Evolutionary conservation across 2,329 filamentous ascomycete species (phyloP), one percentile per base, ranked within the genome.

Genomic region (Gyromitra esculenta): DNA sequence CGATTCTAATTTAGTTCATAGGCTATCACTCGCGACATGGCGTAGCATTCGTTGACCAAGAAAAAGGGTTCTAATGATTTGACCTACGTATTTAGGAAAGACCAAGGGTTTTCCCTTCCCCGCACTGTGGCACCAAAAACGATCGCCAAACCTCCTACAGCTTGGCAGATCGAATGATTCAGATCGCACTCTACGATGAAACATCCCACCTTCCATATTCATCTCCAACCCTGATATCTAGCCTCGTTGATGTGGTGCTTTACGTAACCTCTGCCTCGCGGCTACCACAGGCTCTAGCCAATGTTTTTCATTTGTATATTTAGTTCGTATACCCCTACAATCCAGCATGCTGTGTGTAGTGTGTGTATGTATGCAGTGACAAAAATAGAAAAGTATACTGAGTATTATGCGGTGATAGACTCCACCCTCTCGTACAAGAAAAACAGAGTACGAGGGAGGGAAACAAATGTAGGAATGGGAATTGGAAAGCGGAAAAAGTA

Each of bases 291-390:
- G 31, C 52, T 60, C 56, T 13, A 43, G 50, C 54, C 35, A 43
- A 52, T 43, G 35, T 18, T 15, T 54, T 18, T 56, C 11, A 48
- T 25, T 43, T 56, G 45, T 37, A 54, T 50, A 59, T 39, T 60
- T 69, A 45, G 15, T 37, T 37, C 54, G 54, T 59, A 69, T 50
- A 59, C 54, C 41, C 56, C 48, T 57, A 56, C 64, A 43, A 43
- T 60, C 48, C 41, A 69, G 41, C 31, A 56, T 43, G 65, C 39
- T 69, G 65, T 50, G 18, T 31, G 65, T 50, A 60, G 65, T n/a
- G 65, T 68, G 59, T 66, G 39, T 63, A 67, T 69, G 66, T 63
- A 67, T 69, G 66, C 54, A 69, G 54, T 60, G 54, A 31, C 21
- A n/a, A 69, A 69, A 69, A 69, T 15, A 69, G 37, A 25, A 11